phyloP scores from a whole-genome alignment of 345 rosid species.

The Citrus sinensis region DVS_A1.0 CM039162.1:32053001-32053500 shows the following conservation, averaged over 20 bases:
- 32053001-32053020: slow-evolving; percentile 86
- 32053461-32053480: no score
- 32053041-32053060: slow-evolving; percentile 80
- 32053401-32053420: no score
- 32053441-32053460: no score
- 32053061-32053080: slow-evolving; percentile 80
- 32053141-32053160: slow-evolving; percentile 7
- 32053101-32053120: slow-evolving; percentile 73
- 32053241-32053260: not conserved
- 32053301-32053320: not conserved
- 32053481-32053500: no score
- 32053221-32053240: not conserved
- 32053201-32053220: not conserved
- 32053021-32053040: slow-evolving; percentile 74
- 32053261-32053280: not conserved
- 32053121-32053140: slow-evolving; percentile 8
- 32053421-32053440: no score
- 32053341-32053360: no score
- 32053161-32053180: slow-evolving; percentile 4
- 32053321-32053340: no score
- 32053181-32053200: not conserved
- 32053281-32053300: not conserved
- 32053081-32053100: slow-evolving; percentile 82
- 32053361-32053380: no score
- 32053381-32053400: no score